These are phyloP conservation scores for Wallacemonas collosoma DNA, from an alignment of 208 protist genomes.

Conservation along the genomic window DNA sequence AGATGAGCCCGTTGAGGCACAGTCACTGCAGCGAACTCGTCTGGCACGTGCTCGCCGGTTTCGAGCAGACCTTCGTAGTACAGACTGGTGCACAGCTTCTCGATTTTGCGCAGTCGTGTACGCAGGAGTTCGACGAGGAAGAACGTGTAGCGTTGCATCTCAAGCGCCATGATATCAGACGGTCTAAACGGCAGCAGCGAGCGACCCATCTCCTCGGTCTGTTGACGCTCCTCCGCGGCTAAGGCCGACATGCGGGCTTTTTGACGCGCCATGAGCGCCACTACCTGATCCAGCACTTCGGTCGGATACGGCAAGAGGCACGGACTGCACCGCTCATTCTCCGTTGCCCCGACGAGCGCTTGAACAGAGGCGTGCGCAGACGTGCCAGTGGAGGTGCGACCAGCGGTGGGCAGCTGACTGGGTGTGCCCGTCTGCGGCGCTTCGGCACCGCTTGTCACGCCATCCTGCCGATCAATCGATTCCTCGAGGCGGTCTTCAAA, in stretches of 20 bases:
- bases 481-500: conserved; percentile 74
- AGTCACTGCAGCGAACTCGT: conserved; percentile 30
- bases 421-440: conserved; percentile 1
- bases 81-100: conserved; percentile 60
- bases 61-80: conserved; percentile 62
- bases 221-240: conserved; percentile 52
- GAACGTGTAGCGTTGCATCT: conserved; percentile 83
- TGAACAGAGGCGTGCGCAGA: conserved; percentile 30
- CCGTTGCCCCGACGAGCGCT: conserved; percentile 67
- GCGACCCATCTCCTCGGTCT: conserved; percentile 20
- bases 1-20: conserved; percentile 53
- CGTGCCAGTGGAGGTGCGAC: conserved; percentile 19
- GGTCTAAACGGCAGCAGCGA: conserved; percentile 82
- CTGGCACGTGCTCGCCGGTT: not conserved
- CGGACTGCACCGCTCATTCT: conserved; percentile 79
- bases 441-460: not conserved
- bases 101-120: conserved; percentile 82
- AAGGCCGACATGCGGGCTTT: conserved; percentile 42
- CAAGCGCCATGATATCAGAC: conserved; percentile 74
- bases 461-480: conserved; percentile 33
- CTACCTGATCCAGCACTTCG: conserved; percentile 48
- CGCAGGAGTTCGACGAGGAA: conserved; percentile 84
- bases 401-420: conserved; percentile 15
- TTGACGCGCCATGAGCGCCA: conserved; percentile 39
- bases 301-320: conserved; percentile 82